A percentile compares a stretch with the other conserved stretches of the same genome.
phyloP scores from a whole-genome alignment of 495 filamentous ascomycete genomes.

The Bryoglossum gracile region DNA sequence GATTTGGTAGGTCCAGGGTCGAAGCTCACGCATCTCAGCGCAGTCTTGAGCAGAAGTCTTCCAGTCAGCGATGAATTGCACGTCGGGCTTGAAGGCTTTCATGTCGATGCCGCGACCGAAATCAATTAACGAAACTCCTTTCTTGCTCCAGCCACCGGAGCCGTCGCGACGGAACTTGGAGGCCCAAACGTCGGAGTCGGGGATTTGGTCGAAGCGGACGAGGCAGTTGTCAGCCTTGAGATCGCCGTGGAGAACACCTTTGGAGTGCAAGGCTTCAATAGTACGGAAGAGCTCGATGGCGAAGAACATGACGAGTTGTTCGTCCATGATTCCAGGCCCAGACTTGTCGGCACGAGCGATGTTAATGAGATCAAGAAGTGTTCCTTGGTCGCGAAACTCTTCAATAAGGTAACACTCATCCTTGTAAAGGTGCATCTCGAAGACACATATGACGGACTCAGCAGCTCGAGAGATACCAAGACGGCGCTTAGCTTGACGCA shows the following conservation, averaged over 20 bases:
- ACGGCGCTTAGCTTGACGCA: conserved; percentile 69
- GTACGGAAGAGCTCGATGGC: conserved; percentile 85
- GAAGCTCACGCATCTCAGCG: conserved; percentile 84
- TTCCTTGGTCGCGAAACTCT: conserved; percentile 83
- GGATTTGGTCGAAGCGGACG: conserved; percentile 62
- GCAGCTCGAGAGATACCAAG: conserved; percentile 60
- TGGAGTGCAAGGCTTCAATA: conserved; percentile 75
- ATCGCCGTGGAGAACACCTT: conserved; percentile 82
- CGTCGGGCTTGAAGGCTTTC: conserved; percentile 65
- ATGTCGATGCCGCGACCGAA: conserved; percentile 95
- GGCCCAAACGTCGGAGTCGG: conserved; percentile 38
- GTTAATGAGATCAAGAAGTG: conserved; percentile 88
- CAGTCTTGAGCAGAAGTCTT: conserved; percentile 77
- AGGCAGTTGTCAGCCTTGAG: conserved; percentile 94
- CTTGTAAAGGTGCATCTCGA: conserved; percentile 81
- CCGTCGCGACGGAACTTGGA: conserved; percentile 60
- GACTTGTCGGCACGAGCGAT: conserved; percentile 62
- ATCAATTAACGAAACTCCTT: conserved; percentile 83
- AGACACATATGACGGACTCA: conserved; percentile 68
- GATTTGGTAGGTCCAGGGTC: conserved; percentile 93
- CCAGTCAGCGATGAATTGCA: conserved; percentile 94
- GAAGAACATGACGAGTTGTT: conserved; percentile 89
- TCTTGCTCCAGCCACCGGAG: conserved; percentile 65
- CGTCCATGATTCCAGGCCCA: conserved; percentile 65
- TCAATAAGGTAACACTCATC: conserved; percentile 81